phyloP scores from a whole-genome alignment of 2,329 filamentous ascomycete genomes.

The Pseudogymnoascus sp. region DNA sequence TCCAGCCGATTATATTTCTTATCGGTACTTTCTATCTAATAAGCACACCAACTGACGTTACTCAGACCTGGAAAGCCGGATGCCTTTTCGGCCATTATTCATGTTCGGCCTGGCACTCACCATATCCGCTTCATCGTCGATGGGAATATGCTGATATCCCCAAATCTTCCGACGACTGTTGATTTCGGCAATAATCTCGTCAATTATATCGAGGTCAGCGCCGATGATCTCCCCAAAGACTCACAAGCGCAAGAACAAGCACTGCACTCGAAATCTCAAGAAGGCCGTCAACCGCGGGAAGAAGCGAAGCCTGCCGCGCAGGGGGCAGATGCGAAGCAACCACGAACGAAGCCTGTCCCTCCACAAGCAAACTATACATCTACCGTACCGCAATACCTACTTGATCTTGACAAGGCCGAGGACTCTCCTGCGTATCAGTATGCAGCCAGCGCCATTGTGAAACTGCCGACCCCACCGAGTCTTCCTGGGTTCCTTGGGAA shows the following conservation, averaged over 20 bases:
- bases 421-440: constrained; percentile 67
- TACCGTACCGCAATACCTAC: constrained; percentile 74
- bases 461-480: constrained; percentile 73
- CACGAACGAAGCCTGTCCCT: constrained; percentile 48
- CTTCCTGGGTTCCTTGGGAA: constrained; percentile 88
- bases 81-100: constrained; percentile 68
- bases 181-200: constrained; percentile 97
- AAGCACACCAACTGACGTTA: constrained; percentile 10
- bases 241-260: constrained; percentile 24
- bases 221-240: constrained; percentile 53
- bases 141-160: constrained; percentile 83
- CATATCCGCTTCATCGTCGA: constrained; percentile 96
- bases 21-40: background rate
- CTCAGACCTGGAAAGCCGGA: constrained; percentile 39
- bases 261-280: constrained; percentile 27
- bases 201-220: constrained; percentile 92
- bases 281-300: constrained; percentile 16
- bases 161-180: constrained; percentile 83
- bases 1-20: constrained; percentile 34
- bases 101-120: constrained; percentile 86
- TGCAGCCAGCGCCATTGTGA: constrained; percentile 66
- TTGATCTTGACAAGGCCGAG: constrained; percentile 80
- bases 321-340: constrained; percentile 39
- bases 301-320: constrained; percentile 29
- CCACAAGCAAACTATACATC: constrained; percentile 57